phyloP scores from a whole-genome alignment of 78 protist species.

The Polysphondylium violaceum region DNA sequence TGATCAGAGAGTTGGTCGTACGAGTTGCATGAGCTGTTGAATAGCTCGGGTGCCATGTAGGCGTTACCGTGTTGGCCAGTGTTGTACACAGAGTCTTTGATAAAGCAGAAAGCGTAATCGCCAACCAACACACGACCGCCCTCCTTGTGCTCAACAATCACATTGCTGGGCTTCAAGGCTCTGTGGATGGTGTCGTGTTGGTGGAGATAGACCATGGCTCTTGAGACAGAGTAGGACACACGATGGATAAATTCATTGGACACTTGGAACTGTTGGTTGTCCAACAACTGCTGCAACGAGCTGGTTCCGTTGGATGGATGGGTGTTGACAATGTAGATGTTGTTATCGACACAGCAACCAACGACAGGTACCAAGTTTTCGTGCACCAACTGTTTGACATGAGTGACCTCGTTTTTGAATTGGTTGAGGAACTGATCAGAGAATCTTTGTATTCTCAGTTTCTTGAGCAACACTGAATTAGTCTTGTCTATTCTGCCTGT shows the following conservation, averaged over 20 bases:
- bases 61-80: conserved; percentile 25
- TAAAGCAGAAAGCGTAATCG: conserved; percentile 28
- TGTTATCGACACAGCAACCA: conserved; percentile 48
- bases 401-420: conserved; percentile 17
- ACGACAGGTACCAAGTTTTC: conserved; percentile 52
- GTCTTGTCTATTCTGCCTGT: not conserved
- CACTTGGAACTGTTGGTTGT: not conserved
- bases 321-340: not conserved
- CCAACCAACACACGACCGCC: conserved; percentile 12
- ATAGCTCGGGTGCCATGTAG: conserved; percentile 50
- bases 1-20: conserved; percentile 41
- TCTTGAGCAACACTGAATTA: conserved; percentile 22
- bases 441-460: conserved; percentile 28
- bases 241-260: conserved; percentile 34
- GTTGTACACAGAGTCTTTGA: conserved; percentile 8
- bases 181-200: conserved; percentile 26
- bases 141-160: not conserved
- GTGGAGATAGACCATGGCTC: conserved; percentile 38
- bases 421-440: conserved; percentile 32
- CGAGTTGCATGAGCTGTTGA: not conserved
- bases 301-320: conserved; percentile 10
- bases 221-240: conserved; percentile 9
- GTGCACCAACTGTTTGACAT: conserved; percentile 21
- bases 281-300: not conserved
- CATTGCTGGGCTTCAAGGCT: conserved; percentile 33